A percentile compares a stretch with the other conserved stretches of the same genome.
phyloP scores from a whole-genome alignment of 2,329 filamentous ascomycete species.

The Claviceps capensis region DNA sequence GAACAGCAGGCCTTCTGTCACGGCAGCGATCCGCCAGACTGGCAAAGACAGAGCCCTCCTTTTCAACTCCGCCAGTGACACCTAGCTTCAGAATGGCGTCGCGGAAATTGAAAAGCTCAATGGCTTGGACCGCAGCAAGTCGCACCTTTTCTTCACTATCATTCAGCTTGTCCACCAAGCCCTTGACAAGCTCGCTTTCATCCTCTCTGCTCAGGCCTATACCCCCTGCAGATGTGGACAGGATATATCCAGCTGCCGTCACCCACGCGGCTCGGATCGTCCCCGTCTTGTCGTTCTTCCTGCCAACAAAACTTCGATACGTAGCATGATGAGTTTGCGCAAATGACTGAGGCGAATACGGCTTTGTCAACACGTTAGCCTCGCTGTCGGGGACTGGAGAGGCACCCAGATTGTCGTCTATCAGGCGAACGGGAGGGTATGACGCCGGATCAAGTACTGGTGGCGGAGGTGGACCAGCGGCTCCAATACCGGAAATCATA shows the following conservation, averaged over 20 bases:
- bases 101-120: constrained; percentile 67
- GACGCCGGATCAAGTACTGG: constrained; percentile 64
- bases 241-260: constrained; percentile 67
- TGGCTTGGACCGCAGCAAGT: constrained; percentile 71
- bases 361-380: constrained; percentile 58
- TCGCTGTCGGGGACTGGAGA: constrained; percentile 23
- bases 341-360: constrained; percentile 80
- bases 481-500: constrained; percentile 85
- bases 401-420: constrained; percentile 37
- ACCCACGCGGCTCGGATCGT: constrained; percentile 79
- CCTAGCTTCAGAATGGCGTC: constrained; percentile 76
- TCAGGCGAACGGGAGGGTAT: constrained; percentile 63
- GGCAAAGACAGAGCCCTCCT: constrained; percentile 63
- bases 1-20: constrained; percentile 69
- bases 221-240: constrained; percentile 82
- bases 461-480: constrained; percentile 67
- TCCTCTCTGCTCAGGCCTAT: constrained; percentile 78
- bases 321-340: constrained; percentile 64
- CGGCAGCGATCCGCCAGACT: constrained; percentile 79
- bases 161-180: constrained; percentile 65
- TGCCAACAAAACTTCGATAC: constrained; percentile 73
- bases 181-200: constrained; percentile 59
- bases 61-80: constrained; percentile 57
- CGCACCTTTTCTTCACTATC: constrained; percentile 88
- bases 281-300: constrained; percentile 75